Percentiles rank a stretch among this genome's conserved stretches.
phyloP scores from a whole-genome alignment of 2,329 filamentous ascomycete species.

The Emergomyces africanus region DNA sequence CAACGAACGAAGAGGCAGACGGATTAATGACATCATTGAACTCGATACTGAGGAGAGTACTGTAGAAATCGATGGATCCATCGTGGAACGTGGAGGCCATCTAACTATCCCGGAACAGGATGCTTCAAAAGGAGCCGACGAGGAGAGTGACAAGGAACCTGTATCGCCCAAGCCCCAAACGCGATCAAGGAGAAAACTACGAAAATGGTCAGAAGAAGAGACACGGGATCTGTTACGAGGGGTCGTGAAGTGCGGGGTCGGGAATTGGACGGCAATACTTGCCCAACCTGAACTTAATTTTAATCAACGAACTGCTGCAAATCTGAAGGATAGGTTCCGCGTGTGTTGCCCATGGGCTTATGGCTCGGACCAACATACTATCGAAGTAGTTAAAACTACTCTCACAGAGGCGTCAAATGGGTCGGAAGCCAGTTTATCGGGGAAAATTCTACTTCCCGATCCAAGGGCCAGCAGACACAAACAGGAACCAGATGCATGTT shows the following conservation, averaged over 20 bases:
- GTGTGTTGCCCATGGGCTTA: conserved; percentile 42
- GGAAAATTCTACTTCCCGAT: conserved; percentile 12
- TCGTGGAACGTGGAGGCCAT: background rate
- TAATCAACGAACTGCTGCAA: conserved; percentile 45
- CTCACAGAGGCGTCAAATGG: conserved; percentile 7
- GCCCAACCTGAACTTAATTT: conserved; percentile 45
- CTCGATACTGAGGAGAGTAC: conserved; percentile 15
- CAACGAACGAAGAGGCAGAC: conserved; percentile 21
- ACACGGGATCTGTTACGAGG: conserved; percentile 45
- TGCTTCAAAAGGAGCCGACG: background rate
- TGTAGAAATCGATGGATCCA: conserved; percentile 2
- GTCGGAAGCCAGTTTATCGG: background rate
- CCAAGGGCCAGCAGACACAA: conserved; percentile 13
- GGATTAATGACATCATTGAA: conserved; percentile 24
- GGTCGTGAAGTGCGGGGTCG: conserved; percentile 48
- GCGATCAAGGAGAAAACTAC: conserved; percentile 37
- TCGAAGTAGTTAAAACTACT: conserved; percentile 21
- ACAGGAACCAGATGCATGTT: background rate
- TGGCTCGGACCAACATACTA: conserved; percentile 26
- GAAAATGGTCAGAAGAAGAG: conserved; percentile 49
- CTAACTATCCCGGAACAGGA: background rate
- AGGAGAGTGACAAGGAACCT: conserved; percentile 7
- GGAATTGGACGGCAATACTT: conserved; percentile 52
- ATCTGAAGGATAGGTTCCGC: conserved; percentile 49
- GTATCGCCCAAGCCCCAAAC: conserved; percentile 20